These are phyloP conservation scores for Kalanchoe fedtschenkoi DNA, from an alignment of 164 flowering plant genomes.

Conservation along the genomic window DNA sequence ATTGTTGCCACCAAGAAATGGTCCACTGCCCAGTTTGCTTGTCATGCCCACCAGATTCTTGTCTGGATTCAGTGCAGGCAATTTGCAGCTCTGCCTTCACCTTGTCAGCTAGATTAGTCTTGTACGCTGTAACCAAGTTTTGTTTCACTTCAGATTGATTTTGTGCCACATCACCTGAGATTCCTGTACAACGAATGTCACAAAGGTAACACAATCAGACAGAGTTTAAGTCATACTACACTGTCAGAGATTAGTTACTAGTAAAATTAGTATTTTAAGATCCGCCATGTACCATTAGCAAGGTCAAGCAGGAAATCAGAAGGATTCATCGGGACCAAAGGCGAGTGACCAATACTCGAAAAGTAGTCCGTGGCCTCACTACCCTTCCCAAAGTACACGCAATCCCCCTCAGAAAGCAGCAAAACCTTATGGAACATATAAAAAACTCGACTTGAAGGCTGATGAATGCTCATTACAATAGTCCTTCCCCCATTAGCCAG, in stretches of 20 bases:
- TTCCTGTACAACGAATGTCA: neutral
- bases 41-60: constrained; percentile 4
- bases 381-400: constrained; percentile 63
- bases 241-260: too few species aligned
- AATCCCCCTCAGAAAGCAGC: constrained; percentile 51
- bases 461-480: constrained; percentile 62
- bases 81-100: constrained; percentile 16
- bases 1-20: constrained; percentile 61
- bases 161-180: constrained; percentile 14
- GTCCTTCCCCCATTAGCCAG: constrained; percentile 53
- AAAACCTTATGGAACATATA: constrained; percentile 70
- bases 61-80: neutral
- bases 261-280: neutral
- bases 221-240: neutral
- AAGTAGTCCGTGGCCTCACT: constrained; percentile 49
- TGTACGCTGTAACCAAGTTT: constrained; percentile 21
- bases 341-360: constrained; percentile 39
- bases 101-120: constrained; percentile 15
- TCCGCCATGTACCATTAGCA: constrained; percentile 53
- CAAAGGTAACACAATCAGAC: neutral
- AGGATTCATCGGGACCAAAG: constrained; percentile 61
- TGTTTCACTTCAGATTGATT: constrained; percentile 15
- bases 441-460: constrained; percentile 67
- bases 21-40: constrained; percentile 28
- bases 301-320: constrained; percentile 70